phyloP scores from a whole-genome alignment of 768 basidiomycete species.

The Boletus vermiculosoides region DNA sequence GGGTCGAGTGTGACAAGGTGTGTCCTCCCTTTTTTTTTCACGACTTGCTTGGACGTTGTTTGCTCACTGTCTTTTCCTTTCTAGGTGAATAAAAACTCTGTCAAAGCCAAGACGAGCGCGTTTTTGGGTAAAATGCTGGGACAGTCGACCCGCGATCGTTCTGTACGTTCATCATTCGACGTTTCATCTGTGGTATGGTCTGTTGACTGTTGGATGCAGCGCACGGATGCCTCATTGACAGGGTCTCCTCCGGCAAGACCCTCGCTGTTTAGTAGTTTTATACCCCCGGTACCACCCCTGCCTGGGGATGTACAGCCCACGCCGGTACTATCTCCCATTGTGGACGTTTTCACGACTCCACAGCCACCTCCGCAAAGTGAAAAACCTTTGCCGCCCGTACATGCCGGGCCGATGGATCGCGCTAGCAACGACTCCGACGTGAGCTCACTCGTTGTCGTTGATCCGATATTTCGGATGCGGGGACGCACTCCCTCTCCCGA shows the following conservation, averaged over 20 bases:
- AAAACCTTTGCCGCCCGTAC: constrained; percentile 68
- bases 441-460: constrained; percentile 56
- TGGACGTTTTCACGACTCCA: constrained; percentile 49
- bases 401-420: constrained; percentile 33
- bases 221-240: constrained; percentile 49
- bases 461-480: constrained; percentile 43
- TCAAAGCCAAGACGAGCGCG: constrained; percentile 76
- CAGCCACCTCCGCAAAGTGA: constrained; percentile 36
- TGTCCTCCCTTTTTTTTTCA: background rate
- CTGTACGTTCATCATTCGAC: constrained; percentile 42
- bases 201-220: constrained; percentile 38
- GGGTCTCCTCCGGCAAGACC: constrained; percentile 25
- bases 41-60: background rate
- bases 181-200: constrained; percentile 4
- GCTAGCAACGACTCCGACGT: constrained; percentile 49
- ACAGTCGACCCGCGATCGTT: constrained; percentile 64
- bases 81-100: constrained; percentile 52
- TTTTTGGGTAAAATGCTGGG: constrained; percentile 81
- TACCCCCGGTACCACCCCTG: constrained; percentile 46
- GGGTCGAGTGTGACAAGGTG: constrained; percentile 51
- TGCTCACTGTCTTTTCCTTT: background rate
- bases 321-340: constrained; percentile 43
- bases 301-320: constrained; percentile 44
- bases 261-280: constrained; percentile 38
- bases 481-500: constrained; percentile 33